Evolutionary conservation across 2,329 filamentous ascomycete species (phyloP).

Genomic region (Microcyclosporella mali): DNA sequence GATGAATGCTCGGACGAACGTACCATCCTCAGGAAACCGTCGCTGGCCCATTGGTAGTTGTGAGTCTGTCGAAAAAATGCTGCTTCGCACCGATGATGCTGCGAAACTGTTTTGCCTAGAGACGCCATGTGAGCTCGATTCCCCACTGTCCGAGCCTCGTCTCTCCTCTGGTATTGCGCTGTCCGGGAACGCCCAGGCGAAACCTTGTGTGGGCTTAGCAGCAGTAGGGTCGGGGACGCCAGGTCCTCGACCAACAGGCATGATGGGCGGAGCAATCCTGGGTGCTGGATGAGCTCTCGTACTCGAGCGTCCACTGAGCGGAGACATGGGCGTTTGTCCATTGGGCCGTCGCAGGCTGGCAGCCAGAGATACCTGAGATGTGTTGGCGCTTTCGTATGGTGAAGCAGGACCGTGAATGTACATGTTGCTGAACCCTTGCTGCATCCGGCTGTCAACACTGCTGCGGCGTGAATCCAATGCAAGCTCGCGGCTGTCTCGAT

Average conservation of each 20-base stretch:
- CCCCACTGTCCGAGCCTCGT: slow-evolving; percentile 44
- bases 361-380: slow-evolving; percentile 68
- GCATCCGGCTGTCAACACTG: slow-evolving; percentile 74
- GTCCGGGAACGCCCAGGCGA: slow-evolving; percentile 78
- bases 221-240: slow-evolving; percentile 59
- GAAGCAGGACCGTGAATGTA: slow-evolving; percentile 57
- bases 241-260: slow-evolving; percentile 57
- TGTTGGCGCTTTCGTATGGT: slow-evolving; percentile 70
- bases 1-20: no score
- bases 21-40: slow-evolving; percentile 57
- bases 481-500: slow-evolving; percentile 37
- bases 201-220: slow-evolving; percentile 73
- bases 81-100: slow-evolving; percentile 71
- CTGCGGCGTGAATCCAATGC: slow-evolving; percentile 59
- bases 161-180: slow-evolving; percentile 54
- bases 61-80: slow-evolving; percentile 70
- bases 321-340: slow-evolving; percentile 42
- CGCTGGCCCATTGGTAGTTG: slow-evolving; percentile 65
- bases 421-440: slow-evolving; percentile 64
- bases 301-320: slow-evolving; percentile 32
- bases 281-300: slow-evolving; percentile 39
- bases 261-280: slow-evolving; percentile 69
- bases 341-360: slow-evolving; percentile 56
- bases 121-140: slow-evolving; percentile 45
- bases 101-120: slow-evolving; percentile 71